Evolutionary conservation across 371 early-diverging fungal genomes (phyloP), one percentile per base, ranked within the genome.

Genomic region (Mortierella sp.): DNA sequence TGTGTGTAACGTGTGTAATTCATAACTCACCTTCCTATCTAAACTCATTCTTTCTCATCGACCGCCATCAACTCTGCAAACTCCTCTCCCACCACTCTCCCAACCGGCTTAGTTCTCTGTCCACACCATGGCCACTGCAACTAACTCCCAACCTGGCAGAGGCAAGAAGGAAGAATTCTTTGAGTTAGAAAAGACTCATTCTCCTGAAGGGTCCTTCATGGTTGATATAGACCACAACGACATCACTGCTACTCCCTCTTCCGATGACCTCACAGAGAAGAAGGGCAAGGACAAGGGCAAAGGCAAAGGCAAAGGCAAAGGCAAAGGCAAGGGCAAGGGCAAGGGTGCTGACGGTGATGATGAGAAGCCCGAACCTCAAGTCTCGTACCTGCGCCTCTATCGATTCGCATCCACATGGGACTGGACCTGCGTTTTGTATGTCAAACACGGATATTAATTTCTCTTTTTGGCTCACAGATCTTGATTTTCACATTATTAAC

Each of bases 391-490:
- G 11, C 72, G 86, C 77, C 88, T 95, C 33, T 94, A 90, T 72
- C 89, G 93, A 50, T 95, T 91, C 69, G 92, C 95, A 3, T 88
- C 88, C 15, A 50, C 80, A 0, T 62, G 63, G 5, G 97, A 96
- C 84, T 74, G 74, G 58, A 8, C 86, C 9, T 84, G 92, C 55
- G 87, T 95, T 63, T 1, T 75, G 60, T 88, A 58, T 90, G 93
- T 24, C 63, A 9, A n/a, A 5, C n/a, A 6, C n/a, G 21, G 21
- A n/a, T 53, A 19, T 22, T 8, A 21, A 4, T n/a, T 19, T 38
- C 5, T 64, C 9, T 43, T 43, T 45, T 45, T 45, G 11, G 45
- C 28, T 19, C 58, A n/a, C 19, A 19, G 53, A 8, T 32, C 24
- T 19, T n/a, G 36, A 36, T 36, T 36, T 3, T 36, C 36, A 36